These are phyloP conservation scores for Glarea lozoyensis DNA, from an alignment of 495 filamentous ascomycete genomes.

Conservation along the genomic window DNA sequence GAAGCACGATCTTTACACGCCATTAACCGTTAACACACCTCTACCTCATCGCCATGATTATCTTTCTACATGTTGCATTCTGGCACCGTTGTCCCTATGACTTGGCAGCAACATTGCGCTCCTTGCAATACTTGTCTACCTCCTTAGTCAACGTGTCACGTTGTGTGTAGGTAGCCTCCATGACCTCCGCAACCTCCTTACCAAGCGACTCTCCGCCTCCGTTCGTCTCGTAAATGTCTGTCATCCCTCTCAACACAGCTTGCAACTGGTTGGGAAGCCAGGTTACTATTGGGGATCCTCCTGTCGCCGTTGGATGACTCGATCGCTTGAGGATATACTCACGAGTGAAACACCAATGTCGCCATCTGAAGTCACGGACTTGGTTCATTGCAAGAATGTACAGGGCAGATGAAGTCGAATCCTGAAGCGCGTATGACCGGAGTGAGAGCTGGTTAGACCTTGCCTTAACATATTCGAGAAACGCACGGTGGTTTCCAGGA, in stretches of 20 bases:
- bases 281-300: constrained; percentile 84
- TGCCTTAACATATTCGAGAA: constrained; percentile 61
- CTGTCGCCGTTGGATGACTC: constrained; percentile 76
- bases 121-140: constrained; percentile 71
- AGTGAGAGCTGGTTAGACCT: constrained; percentile 46
- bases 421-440: constrained; percentile 50
- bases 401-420: constrained; percentile 34
- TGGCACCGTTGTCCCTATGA: neutral
- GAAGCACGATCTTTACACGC: too few relatives aligned
- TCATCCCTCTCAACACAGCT: constrained; percentile 37
- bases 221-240: constrained; percentile 30
- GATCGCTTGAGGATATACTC: constrained; percentile 88
- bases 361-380: constrained; percentile 85
- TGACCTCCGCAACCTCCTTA: constrained; percentile 50
- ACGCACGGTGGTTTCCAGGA: constrained; percentile 75
- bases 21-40: too few relatives aligned
- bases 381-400: constrained; percentile 72
- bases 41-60: too few relatives aligned
- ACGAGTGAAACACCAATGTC: constrained; percentile 89
- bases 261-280: constrained; percentile 20
- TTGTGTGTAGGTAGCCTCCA: constrained; percentile 63
- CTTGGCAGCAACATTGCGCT: constrained; percentile 43
- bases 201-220: constrained; percentile 26
- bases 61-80: too few relatives aligned
- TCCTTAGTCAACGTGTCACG: constrained; percentile 62